Evolutionary conservation across 257 asterid genomes (phyloP).

Genomic region (Schizonepeta tenuifolia): DNA sequence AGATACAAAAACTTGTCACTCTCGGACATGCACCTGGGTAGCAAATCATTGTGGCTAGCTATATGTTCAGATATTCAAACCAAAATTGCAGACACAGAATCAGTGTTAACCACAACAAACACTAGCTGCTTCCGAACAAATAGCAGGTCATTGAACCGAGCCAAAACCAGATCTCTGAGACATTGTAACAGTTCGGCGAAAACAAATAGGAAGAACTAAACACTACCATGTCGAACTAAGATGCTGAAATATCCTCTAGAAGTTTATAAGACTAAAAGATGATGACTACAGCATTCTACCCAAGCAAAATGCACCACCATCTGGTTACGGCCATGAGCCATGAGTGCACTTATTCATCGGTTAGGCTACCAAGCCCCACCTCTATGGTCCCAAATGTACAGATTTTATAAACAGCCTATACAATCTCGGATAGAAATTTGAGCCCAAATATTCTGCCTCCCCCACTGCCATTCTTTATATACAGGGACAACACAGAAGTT

Average conservation of each 20-base stretch:
- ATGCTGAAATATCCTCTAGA: conserved; percentile 11
- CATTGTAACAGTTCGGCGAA: background rate
- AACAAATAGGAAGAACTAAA: background rate
- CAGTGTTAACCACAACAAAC: background rate
- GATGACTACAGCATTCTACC: conserved; percentile 5
- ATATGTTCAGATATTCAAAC: conserved; percentile 5
- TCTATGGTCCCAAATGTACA: background rate
- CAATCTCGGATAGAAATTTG: background rate
- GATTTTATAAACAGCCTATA: background rate
- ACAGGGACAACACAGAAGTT: background rate
- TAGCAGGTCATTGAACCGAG: background rate
- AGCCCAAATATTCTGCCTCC: conserved; percentile 17
- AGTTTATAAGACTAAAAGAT: background rate
- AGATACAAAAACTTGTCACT: conserved; percentile 2
- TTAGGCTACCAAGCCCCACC: conserved; percentile 8
- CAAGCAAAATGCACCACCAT: background rate
- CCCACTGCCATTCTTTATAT: background rate
- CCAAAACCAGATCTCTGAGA: background rate
- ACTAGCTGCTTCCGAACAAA: conserved; percentile 7
- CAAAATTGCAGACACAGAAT: background rate
- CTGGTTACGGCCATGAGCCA: conserved; percentile 19
- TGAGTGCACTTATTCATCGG: background rate
- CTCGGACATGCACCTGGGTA: background rate
- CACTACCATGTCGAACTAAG: background rate
- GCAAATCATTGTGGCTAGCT: conserved; percentile 13